Conservation (phyloP, 768 basidiomycete species). For the Naganishia onofrii region DNA sequence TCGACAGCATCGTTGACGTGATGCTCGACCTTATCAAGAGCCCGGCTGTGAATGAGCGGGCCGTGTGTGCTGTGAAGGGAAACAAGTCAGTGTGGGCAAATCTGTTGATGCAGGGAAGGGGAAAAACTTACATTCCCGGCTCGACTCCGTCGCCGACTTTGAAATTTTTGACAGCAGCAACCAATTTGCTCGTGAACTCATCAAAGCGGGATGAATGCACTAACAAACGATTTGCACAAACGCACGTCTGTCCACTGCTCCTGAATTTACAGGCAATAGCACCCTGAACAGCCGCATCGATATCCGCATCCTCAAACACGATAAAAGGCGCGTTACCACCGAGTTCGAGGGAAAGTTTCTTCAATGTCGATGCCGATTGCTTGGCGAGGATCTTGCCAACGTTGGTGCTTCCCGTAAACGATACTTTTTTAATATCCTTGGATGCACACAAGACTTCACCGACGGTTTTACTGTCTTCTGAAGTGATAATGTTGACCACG, state of each 20-base stretch:
- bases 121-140: slow-evolving; percentile 62
- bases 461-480: slow-evolving; percentile 75
- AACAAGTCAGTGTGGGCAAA: too few species aligned
- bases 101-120: too few species aligned
- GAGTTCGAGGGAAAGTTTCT: slow-evolving; percentile 45
- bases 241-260: slow-evolving; percentile 51
- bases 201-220: slow-evolving; percentile 71
- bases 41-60: slow-evolving; percentile 83
- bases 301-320: slow-evolving; percentile 92
- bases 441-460: slow-evolving; percentile 93
- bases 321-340: slow-evolving; percentile 96
- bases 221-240: slow-evolving; percentile 43
- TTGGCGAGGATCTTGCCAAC: slow-evolving; percentile 54
- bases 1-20: slow-evolving; percentile 86
- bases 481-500: slow-evolving; percentile 90
- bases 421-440: slow-evolving; percentile 77
- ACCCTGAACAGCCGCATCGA: slow-evolving; percentile 87
- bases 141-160: slow-evolving; percentile 87
- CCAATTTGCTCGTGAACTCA: slow-evolving; percentile 81
- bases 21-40: slow-evolving; percentile 73
- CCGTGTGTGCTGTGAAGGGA: slow-evolving; percentile 67
- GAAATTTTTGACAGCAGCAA: slow-evolving; percentile 59
- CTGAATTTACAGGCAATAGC: slow-evolving; percentile 51
- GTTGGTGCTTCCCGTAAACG: slow-evolving; percentile 67
- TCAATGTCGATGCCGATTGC: slow-evolving; percentile 50